These are phyloP conservation scores for Mitragyna speciosa DNA, from an alignment of 257 asterid genomes.

Conservation along the genomic window DNA sequence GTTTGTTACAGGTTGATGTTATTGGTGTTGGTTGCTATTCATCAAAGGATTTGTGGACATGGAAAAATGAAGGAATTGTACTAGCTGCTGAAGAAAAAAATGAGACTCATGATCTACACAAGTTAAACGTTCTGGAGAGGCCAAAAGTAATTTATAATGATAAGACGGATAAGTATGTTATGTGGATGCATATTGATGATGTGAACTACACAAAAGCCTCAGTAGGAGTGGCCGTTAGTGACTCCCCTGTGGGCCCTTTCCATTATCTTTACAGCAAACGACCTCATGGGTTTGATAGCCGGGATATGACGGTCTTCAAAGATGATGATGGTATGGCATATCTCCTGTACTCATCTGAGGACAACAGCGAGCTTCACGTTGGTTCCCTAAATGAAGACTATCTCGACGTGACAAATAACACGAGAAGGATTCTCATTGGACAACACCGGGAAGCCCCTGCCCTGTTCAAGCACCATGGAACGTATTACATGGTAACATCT, in stretches of 20 bases:
- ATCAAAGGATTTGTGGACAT: slow-evolving; percentile 86
- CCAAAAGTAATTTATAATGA: slow-evolving; percentile 94
- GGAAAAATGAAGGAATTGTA: slow-evolving; percentile 94
- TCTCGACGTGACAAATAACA: slow-evolving; percentile 46
- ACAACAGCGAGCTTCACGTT: slow-evolving; percentile 84
- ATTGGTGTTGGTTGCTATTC: slow-evolving; percentile 98
- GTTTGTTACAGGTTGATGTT: slow-evolving; percentile 72
- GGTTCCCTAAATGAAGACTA: slow-evolving; percentile 68
- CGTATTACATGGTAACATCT: slow-evolving; percentile 94
- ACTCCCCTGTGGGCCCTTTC: slow-evolving; percentile 80
- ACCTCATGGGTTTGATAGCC: slow-evolving; percentile 89
- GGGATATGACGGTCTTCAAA: slow-evolving; percentile 96
- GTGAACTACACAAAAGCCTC: slow-evolving; percentile 92
- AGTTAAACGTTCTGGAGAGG: slow-evolving; percentile 80
- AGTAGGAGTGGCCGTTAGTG: slow-evolving; percentile 67
- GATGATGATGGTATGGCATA: slow-evolving; percentile 79
- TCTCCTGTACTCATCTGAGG: slow-evolving; percentile 79
- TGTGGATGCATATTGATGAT: slow-evolving; percentile 99
- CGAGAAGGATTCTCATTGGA: slow-evolving; percentile 71
- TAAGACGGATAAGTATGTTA: slow-evolving; percentile 61
- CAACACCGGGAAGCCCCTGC: slow-evolving; percentile 96
- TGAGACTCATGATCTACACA: slow-evolving; percentile 84
- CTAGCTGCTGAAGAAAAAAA: slow-evolving; percentile 68
- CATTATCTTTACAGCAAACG: slow-evolving; percentile 68
- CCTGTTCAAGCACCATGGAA: slow-evolving; percentile 73